Evolutionary conservation across 2,329 filamentous ascomycete species (phyloP).

Genomic region (Aspergillus awamori): DNA sequence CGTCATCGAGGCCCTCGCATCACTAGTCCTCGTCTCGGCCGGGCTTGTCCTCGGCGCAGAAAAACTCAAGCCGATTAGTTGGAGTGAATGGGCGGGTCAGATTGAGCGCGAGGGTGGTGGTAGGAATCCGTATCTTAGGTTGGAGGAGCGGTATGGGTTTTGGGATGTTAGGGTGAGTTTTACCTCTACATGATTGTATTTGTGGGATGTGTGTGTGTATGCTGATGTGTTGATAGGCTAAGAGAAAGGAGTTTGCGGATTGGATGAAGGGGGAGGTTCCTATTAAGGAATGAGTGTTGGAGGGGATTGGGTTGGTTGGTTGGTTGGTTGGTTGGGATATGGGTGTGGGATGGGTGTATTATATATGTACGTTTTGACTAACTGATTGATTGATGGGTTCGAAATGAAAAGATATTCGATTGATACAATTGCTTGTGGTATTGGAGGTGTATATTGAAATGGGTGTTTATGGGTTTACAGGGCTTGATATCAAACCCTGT

Average conservation of each 20-base stretch:
- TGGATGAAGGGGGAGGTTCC: conserved; percentile 61
- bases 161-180: conserved; percentile 76
- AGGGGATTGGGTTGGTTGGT: not conserved
- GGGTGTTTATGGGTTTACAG: too few relatives aligned
- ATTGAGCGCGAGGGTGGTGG: conserved; percentile 68
- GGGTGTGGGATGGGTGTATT: not conserved
- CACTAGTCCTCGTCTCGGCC: conserved; percentile 76
- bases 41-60: conserved; percentile 80
- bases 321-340: not conserved
- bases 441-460: too few relatives aligned
- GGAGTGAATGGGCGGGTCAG: conserved; percentile 73
- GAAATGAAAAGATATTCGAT: not conserved
- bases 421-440: too few relatives aligned
- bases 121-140: conserved; percentile 75
- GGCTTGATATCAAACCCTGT: too few relatives aligned
- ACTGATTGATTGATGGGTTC: not conserved
- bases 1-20: conserved; percentile 78
- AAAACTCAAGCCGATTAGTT: conserved; percentile 82
- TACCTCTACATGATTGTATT: not conserved
- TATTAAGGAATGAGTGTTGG: conserved; percentile 28
- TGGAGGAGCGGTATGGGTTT: conserved; percentile 83
- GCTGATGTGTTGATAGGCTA: conserved; percentile 43
- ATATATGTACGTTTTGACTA: not conserved
- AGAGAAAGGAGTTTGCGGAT: conserved; percentile 75
- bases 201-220: not conserved